A percentile compares a stretch with the other conserved stretches of the same genome.
phyloP scores from a whole-genome alignment of 352 stramenopile species.

The Pythium rhizo-oryzae region DNA sequence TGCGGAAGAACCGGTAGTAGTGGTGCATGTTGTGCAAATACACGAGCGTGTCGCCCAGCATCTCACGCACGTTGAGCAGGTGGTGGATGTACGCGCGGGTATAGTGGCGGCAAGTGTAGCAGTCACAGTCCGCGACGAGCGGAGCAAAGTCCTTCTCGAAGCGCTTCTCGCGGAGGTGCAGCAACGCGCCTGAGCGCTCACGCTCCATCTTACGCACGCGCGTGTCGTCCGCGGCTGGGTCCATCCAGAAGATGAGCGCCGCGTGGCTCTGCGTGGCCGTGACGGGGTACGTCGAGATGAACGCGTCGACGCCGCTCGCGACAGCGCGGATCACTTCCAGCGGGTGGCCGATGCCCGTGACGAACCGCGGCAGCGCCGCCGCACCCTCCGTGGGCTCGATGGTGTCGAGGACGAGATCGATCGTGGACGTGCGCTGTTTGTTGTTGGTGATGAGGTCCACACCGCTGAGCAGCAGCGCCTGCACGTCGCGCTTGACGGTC shows the following conservation, averaged over 20 bases:
- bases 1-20: slow-evolving; percentile 73
- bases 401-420: slow-evolving; percentile 50
- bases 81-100: slow-evolving; percentile 92
- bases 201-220: slow-evolving; percentile 35
- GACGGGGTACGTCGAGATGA: slow-evolving; percentile 69
- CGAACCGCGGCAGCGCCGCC: slow-evolving; percentile 47
- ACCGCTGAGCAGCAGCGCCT: slow-evolving; percentile 68
- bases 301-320: slow-evolving; percentile 58
- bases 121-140: slow-evolving; percentile 63
- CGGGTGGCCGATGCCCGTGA: slow-evolving; percentile 70
- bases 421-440: slow-evolving; percentile 41
- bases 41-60: slow-evolving; percentile 91
- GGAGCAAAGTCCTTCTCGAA: slow-evolving; percentile 69
- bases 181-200: slow-evolving; percentile 42
- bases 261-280: slow-evolving; percentile 48
- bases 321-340: slow-evolving; percentile 61
- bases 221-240: slow-evolving; percentile 36
- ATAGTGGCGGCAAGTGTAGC: slow-evolving; percentile 76
- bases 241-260: slow-evolving; percentile 68
- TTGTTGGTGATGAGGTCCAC: slow-evolving; percentile 47
- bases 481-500: slow-evolving; percentile 68
- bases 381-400: slow-evolving; percentile 25
- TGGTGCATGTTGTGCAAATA: slow-evolving; percentile 88
- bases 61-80: slow-evolving; percentile 91
- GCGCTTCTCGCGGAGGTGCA: slow-evolving; percentile 68